These are phyloP conservation scores for Colletotrichum chrysophilum DNA, from an alignment of 2,329 filamentous ascomycete genomes.

Conservation along the genomic window DNA sequence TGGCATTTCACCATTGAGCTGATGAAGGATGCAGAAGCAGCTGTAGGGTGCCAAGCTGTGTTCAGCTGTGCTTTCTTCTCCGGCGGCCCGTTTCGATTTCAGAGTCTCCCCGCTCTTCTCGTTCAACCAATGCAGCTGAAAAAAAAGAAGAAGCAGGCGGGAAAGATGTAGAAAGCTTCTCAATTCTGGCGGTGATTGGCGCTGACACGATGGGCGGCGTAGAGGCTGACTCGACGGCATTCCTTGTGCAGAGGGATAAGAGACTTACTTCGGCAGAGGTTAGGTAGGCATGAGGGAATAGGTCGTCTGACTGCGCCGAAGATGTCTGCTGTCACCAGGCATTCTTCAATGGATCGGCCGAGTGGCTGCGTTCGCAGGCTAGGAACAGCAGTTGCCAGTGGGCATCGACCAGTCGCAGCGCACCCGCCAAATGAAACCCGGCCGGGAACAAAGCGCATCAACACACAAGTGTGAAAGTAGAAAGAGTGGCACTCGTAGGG, in stretches of 20 bases:
- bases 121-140: neutral
- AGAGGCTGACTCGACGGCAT: neutral
- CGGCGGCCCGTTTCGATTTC: neutral
- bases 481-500: neutral
- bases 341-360: neutral
- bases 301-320: neutral
- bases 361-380: neutral
- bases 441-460: slow-evolving; percentile 2
- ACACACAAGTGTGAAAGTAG: neutral
- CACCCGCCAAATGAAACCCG: neutral
- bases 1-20: neutral
- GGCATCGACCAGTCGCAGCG: neutral
- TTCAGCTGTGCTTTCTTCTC: neutral
- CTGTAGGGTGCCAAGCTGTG: neutral
- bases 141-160: neutral
- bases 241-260: neutral
- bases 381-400: neutral
- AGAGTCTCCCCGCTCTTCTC: neutral
- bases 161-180: neutral
- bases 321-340: neutral
- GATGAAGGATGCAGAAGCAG: neutral
- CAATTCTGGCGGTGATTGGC: neutral
- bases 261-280: neutral
- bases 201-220: neutral
- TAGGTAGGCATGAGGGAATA: neutral